These are phyloP conservation scores for Zygoascus sp. DNA, from an alignment of 1,139 yeast species.

Conservation along the genomic window DNA sequence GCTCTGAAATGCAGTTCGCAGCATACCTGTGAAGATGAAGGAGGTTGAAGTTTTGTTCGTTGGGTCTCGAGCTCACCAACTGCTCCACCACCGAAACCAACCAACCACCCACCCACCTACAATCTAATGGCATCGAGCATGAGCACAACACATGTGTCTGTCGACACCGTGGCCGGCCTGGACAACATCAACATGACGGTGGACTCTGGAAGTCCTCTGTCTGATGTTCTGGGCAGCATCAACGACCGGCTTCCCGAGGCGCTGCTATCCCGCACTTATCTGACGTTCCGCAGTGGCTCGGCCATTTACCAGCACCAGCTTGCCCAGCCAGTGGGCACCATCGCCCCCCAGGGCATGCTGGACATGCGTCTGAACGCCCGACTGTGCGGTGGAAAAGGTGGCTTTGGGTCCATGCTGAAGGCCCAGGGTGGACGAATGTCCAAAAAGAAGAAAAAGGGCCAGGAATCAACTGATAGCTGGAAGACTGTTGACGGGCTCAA, in stretches of 20 bases:
- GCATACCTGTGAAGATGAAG: not conserved
- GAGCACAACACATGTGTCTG: slow-evolving; percentile 3
- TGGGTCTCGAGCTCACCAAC: not conserved
- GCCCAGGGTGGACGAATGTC: slow-evolving; percentile 40
- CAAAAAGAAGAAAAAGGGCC: slow-evolving; percentile 25
- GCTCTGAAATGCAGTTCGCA: slow-evolving; percentile 4
- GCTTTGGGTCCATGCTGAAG: slow-evolving; percentile 44
- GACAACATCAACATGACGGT: not conserved
- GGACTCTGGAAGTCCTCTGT: not conserved
- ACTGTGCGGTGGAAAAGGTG: slow-evolving; percentile 50
- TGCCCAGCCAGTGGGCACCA: not conserved
- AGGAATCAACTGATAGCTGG: slow-evolving; percentile 31
- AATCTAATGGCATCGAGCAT: not conserved
- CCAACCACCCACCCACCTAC: not conserved
- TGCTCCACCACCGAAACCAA: not conserved
- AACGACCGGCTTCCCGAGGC: slow-evolving; percentile 10
- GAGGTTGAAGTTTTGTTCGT: not conserved
- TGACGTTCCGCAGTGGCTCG: slow-evolving; percentile 13
- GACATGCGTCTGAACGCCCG: slow-evolving; percentile 21
- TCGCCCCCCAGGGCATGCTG: slow-evolving; percentile 10
- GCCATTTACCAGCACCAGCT: slow-evolving; percentile 2
- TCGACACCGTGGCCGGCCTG: slow-evolving; percentile 11
- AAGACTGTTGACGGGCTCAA: slow-evolving; percentile 40
- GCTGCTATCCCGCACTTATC: slow-evolving; percentile 2
- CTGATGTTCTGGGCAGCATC: not conserved